Conservation (phyloP, 768 basidiomycete species). For the Amanita exitialis region DNA sequence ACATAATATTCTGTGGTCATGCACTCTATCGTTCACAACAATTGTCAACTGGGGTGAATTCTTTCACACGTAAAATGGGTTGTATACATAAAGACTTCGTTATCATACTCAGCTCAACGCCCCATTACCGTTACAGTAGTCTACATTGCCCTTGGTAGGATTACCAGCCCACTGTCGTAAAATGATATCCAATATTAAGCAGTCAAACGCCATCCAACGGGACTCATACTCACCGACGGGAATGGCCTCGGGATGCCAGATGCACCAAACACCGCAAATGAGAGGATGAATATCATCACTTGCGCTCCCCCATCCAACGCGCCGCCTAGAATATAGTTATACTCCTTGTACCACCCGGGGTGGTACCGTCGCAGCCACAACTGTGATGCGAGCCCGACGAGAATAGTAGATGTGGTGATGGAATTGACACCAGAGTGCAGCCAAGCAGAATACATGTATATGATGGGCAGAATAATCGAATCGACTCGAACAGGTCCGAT, state of each 20-base stretch:
- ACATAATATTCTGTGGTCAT: no score
- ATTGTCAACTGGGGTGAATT: no score
- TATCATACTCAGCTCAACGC: constrained; percentile 25
- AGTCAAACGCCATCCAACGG: constrained; percentile 14
- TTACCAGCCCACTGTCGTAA: constrained; percentile 41
- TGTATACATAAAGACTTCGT: neutral
- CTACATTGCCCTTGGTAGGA: constrained; percentile 40
- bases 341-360: constrained; percentile 58
- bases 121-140: constrained; percentile 52
- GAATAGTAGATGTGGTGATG: constrained; percentile 31
- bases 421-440: constrained; percentile 50
- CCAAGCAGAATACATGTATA: constrained; percentile 35
- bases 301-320: constrained; percentile 59
- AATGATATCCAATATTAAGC: no score
- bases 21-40: no score
- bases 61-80: neutral
- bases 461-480: constrained; percentile 43
- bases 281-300: constrained; percentile 53
- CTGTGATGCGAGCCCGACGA: constrained; percentile 49
- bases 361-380: constrained; percentile 46
- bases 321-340: constrained; percentile 60
- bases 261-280: constrained; percentile 58
- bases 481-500: constrained; percentile 43
- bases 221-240: constrained; percentile 18
- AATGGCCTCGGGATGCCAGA: constrained; percentile 38